Base-by-base conservation (phyloP, 306 rosid genomes). In the Sechiopsis laciniata region DNA sequence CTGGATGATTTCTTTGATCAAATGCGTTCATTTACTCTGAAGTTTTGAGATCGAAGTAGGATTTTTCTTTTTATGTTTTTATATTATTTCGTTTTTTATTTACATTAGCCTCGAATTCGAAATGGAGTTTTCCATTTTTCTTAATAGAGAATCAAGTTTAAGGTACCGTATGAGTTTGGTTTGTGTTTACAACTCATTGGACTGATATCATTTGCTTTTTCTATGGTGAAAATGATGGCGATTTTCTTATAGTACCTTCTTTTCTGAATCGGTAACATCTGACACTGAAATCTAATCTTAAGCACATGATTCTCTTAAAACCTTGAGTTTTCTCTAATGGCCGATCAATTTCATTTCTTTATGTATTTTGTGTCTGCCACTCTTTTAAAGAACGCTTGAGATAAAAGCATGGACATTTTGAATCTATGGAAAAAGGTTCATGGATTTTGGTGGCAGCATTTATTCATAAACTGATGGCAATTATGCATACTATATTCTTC, bases 21-120 rank as follows among this genome's bases (percentile, higher is more conserved):
- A 19, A 42, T 66, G 17, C 17, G 6, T 19, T 66, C 11, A 7
- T 46, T 22, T 68, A 2, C 37, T 68, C 13, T 20, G 73, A 22
- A 69, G 32, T 67, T 67, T 45, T 19, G 73, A 14, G 6, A 48
- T 69, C 73, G 58, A 69, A 7, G 58, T 8, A 69, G 29, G 11
- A 21, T 21, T 69, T 13, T 21, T 21, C 9, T 11, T 35, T 32
- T 26, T 5, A 20, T 7, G 40, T 35, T 15, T 29, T 29, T 2
- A 62, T 62, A 16, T 15, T 62, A 19, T 20, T n/a, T 66, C 55
- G 32, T 67, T 67, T 66, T 2, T 63, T 32, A 40, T 40, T 42
- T n/a, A 11, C 3, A 66, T 42, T 42, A 19, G 32, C 12, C 16
- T 5, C 55, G 0, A 66, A 66, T 17, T 67, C 46, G 72, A 64